Percentiles rank a stretch among this genome's conserved stretches.
These are phyloP conservation scores for Selenicereus undatus DNA, from an alignment of 148 eudicot species.

Conservation along the genomic window DNA sequence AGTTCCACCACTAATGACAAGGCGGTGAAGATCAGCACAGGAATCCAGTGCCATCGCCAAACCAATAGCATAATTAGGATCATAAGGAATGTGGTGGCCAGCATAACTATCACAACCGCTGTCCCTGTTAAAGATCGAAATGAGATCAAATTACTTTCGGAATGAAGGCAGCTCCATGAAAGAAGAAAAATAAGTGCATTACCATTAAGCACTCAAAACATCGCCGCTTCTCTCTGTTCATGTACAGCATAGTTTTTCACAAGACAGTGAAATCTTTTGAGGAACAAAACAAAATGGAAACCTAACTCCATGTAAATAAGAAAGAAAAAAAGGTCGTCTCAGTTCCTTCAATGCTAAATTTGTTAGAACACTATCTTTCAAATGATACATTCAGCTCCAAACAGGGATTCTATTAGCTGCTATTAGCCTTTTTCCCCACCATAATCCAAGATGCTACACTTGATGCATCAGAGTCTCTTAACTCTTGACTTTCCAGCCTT, in stretches of 20 bases:
- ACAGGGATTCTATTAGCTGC: neutral
- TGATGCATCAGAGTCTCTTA: neutral
- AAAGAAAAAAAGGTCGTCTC: neutral
- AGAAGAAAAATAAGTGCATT: neutral
- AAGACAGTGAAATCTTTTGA: neutral
- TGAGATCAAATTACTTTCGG: neutral
- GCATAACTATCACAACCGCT: constrained; percentile 93
- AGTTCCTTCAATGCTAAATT: neutral
- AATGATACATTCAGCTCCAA: neutral
- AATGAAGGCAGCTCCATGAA: neutral
- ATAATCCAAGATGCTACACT: neutral
- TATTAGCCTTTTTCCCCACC: neutral
- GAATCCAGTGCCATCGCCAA: constrained; percentile 93
- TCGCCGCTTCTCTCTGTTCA: too few species aligned
- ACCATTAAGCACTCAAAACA: neutral
- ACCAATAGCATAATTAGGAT: constrained; percentile 71
- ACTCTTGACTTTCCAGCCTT: neutral
- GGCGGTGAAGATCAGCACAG: constrained; percentile 69
- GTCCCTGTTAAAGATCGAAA: constrained; percentile 47
- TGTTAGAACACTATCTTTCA: neutral
- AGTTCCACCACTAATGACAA: constrained; percentile 74
- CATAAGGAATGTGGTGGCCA: constrained; percentile 90
- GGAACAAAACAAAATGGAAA: neutral
- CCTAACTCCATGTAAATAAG: neutral
- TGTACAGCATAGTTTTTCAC: neutral